These are phyloP conservation scores for Ceratobasidium sp. DNA, from an alignment of 1,284 basidiomycete species.

Conservation along the genomic window DNA sequence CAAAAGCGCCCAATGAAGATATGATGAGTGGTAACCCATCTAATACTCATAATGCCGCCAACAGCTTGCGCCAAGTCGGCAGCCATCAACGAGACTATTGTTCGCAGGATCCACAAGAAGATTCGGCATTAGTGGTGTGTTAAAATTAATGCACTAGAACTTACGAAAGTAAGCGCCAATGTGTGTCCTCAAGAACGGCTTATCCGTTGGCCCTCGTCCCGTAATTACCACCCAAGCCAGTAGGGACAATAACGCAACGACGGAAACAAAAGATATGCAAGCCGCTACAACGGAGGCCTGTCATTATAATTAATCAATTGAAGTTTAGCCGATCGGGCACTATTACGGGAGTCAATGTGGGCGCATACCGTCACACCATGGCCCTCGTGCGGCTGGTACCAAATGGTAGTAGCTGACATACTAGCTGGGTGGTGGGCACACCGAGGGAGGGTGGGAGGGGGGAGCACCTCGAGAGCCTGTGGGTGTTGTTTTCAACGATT, in stretches of 20 bases:
- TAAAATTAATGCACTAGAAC: background rate
- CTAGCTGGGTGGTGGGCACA: slow-evolving; percentile 10
- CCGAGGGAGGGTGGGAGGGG: slow-evolving; percentile 2
- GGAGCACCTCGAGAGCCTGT: slow-evolving; percentile 24
- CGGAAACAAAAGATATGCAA: slow-evolving; percentile 30
- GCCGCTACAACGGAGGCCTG: slow-evolving; percentile 33
- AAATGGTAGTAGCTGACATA: slow-evolving; percentile 19
- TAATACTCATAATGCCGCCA: slow-evolving; percentile 52
- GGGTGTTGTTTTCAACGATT: slow-evolving; percentile 24
- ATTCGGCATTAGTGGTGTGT: background rate
- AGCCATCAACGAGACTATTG: slow-evolving; percentile 51
- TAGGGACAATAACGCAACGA: slow-evolving; percentile 7
- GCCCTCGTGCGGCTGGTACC: slow-evolving; percentile 38
- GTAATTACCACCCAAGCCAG: slow-evolving; percentile 35
- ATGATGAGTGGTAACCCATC: slow-evolving; percentile 53
- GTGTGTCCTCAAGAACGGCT: slow-evolving; percentile 30
- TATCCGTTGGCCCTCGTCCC: slow-evolving; percentile 28
- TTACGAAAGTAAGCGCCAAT: slow-evolving; percentile 35
- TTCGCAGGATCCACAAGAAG: background rate
- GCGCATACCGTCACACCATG: slow-evolving; percentile 34
- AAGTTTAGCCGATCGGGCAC: background rate
- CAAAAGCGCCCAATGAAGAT: slow-evolving; percentile 52
- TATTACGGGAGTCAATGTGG: background rate
- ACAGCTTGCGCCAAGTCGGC: slow-evolving; percentile 54
- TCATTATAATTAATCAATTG: background rate